Evolutionary conservation across 257 asterid species (phyloP).

Genomic region (Solanum ossicruentum): DNA sequence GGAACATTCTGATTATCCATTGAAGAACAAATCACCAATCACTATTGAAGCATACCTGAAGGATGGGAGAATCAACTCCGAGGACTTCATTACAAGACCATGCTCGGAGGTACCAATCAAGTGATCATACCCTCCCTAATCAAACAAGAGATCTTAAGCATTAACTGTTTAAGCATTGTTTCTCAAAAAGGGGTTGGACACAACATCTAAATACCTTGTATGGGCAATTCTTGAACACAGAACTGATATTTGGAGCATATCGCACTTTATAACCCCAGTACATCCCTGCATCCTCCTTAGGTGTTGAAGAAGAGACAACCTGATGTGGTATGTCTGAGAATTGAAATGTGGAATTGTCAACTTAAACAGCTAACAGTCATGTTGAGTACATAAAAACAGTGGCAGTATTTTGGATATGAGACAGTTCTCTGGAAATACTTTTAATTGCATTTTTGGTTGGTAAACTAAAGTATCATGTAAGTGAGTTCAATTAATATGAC

Average conservation of each 20-base stretch:
- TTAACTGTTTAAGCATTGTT: neutral
- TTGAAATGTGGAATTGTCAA: neutral
- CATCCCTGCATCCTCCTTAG: constrained; percentile 60
- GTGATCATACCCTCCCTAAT: constrained; percentile 81
- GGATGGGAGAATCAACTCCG: constrained; percentile 66
- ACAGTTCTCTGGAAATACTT: neutral
- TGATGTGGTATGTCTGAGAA: constrained; percentile 49
- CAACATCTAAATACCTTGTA: constrained; percentile 35
- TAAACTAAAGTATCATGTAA: neutral
- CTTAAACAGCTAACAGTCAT: neutral
- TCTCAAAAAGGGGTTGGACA: neutral
- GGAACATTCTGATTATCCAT: neutral
- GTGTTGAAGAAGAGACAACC: constrained; percentile 74
- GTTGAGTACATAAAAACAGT: neutral
- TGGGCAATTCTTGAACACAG: constrained; percentile 69
- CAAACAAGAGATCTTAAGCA: neutral
- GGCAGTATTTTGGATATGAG: neutral
- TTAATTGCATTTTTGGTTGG: neutral
- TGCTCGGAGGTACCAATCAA: constrained; percentile 91
- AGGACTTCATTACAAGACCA: constrained; percentile 48
- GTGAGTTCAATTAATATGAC: neutral
- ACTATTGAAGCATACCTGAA: constrained; percentile 35
- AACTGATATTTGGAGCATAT: constrained; percentile 80
- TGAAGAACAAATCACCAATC: neutral
- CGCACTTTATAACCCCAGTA: constrained; percentile 94